Conservation (phyloP, 768 basidiomycete species). For the Russula sp. region DNA sequence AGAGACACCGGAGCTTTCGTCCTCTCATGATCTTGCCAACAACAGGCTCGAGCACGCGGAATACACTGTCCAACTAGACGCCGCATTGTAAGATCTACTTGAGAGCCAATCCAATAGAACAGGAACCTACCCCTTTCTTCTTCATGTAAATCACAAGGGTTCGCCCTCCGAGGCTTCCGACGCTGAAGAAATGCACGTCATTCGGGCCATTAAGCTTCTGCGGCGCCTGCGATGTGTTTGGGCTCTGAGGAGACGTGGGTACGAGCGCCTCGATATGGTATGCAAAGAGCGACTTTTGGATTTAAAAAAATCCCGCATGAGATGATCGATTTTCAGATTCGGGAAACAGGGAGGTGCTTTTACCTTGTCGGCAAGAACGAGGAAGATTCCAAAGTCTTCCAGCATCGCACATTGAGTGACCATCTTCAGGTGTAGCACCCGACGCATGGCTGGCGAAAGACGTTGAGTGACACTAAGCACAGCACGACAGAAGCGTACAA, state of each 20-base stretch:
- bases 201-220: conserved; percentile 88
- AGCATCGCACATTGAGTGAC: conserved; percentile 96
- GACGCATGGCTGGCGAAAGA: conserved; percentile 67
- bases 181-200: conserved; percentile 95
- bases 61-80: conserved; percentile 75
- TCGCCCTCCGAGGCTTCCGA: conserved; percentile 80
- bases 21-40: conserved; percentile 79
- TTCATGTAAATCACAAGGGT: conserved; percentile 95
- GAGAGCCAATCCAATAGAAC: conserved; percentile 28
- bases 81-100: conserved; percentile 9
- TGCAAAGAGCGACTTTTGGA: conserved; percentile 72
- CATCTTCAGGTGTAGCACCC: conserved; percentile 88
- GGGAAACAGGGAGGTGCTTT: background rate
- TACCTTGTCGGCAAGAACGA: conserved; percentile 91
- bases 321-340: background rate
- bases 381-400: conserved; percentile 94
- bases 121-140: conserved; percentile 71
- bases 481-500: conserved; percentile 13
- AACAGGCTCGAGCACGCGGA: conserved; percentile 98
- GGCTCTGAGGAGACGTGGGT: conserved; percentile 71
- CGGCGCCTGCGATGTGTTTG: conserved; percentile 71
- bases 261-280: conserved; percentile 96
- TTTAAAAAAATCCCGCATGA: background rate
- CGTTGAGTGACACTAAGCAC: conserved; percentile 3
- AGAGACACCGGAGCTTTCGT: conserved; percentile 67